phyloP scores from a whole-genome alignment of 129 eudicot genomes.

The Solidago caesia region DNA sequence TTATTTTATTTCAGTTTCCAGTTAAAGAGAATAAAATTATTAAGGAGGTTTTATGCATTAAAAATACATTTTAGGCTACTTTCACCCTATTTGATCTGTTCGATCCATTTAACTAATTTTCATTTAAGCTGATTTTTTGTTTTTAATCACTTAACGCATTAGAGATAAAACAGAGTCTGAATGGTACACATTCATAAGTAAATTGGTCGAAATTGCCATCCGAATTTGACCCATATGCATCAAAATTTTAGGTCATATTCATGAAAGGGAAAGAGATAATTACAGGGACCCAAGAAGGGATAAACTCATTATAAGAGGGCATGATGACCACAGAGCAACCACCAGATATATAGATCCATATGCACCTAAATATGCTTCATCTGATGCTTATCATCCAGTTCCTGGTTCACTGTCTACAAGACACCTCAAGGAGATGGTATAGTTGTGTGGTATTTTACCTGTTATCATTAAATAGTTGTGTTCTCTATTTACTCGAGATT shows the following conservation, averaged over 20 bases:
- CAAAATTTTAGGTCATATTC: conserved; percentile 31
- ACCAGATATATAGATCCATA: conserved; percentile 28
- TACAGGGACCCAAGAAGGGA: conserved; percentile 28
- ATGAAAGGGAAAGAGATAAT: conserved; percentile 32
- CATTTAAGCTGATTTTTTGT: not conserved
- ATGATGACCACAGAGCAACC: conserved; percentile 22
- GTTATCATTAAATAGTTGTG: not conserved
- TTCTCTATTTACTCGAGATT: not conserved
- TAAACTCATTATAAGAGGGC: conserved; percentile 24
- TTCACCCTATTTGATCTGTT: not conserved
- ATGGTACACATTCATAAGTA: conserved; percentile 6
- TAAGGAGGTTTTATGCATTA: not conserved
- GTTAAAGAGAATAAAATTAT: not conserved
- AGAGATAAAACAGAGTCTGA: not conserved
- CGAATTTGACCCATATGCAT: conserved; percentile 15
- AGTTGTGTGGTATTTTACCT: not conserved
- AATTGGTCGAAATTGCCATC: not conserved
- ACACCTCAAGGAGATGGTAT: conserved; percentile 40
- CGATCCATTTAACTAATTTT: not conserved
- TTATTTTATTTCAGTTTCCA: not conserved
- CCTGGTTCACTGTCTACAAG: conserved; percentile 27
- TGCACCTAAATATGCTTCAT: conserved; percentile 24
- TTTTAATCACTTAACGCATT: not conserved
- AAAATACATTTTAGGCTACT: not conserved
- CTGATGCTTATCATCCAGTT: conserved; percentile 28